These are phyloP conservation scores for Myxozyma udenii DNA, from an alignment of 805 yeast species.

Conservation along the genomic window DNA sequence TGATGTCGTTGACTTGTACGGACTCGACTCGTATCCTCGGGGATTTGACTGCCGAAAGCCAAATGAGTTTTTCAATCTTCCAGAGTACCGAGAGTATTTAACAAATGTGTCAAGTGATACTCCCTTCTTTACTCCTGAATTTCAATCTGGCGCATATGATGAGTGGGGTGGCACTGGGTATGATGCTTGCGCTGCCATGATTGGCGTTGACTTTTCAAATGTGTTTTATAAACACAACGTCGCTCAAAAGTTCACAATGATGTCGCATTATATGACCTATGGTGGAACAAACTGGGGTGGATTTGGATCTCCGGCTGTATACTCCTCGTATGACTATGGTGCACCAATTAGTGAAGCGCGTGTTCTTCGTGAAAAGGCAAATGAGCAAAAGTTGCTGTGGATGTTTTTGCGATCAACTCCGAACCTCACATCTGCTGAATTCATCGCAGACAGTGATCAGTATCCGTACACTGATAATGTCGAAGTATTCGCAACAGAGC, in stretches of 20 bases:
- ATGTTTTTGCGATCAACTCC: conserved; percentile 13
- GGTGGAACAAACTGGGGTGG: conserved; percentile 28
- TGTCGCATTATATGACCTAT: conserved; percentile 16
- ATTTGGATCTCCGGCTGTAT: conserved; percentile 16
- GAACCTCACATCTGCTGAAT: conserved; percentile 7
- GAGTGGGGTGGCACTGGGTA: conserved; percentile 24
- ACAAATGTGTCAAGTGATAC: background rate
- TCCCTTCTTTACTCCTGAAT: conserved; percentile 15
- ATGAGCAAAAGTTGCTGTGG: conserved; percentile 20
- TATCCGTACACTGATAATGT: conserved; percentile 11
- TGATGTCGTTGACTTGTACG: conserved; percentile 14
- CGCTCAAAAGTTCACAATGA: conserved; percentile 20
- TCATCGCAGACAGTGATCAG: conserved; percentile 8
- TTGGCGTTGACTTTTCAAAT: conserved; percentile 11
- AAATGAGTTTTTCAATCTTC: background rate
- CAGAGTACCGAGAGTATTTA: conserved; percentile 11
- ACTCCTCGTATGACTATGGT: conserved; percentile 22
- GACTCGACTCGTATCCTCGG: conserved; percentile 18
- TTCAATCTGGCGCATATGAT: conserved; percentile 21
- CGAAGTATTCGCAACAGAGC: conserved; percentile 23
- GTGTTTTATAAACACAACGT: conserved; percentile 11
- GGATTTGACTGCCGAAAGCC: conserved; percentile 9
- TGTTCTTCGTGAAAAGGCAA: conserved; percentile 15
- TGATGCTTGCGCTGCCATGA: conserved; percentile 10
- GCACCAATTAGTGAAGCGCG: conserved; percentile 19